Conservation (phyloP, 805 yeast genomes). For the Blastobotrys chiropterorum region DNA sequence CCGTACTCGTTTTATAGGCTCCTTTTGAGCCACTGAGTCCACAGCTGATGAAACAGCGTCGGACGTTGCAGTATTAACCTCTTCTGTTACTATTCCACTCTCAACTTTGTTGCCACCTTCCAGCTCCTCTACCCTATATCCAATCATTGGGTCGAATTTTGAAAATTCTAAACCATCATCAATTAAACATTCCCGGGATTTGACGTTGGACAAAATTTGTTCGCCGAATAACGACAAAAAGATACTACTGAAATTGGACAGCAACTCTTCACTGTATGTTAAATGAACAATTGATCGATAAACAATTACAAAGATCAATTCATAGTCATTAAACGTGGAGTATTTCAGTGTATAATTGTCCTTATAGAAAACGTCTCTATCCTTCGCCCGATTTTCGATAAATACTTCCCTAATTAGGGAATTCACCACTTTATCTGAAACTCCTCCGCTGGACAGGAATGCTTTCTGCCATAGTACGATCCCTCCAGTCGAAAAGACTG, state of each 20-base stretch:
- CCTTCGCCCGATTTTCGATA: conserved; percentile 32
- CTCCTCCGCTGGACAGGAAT: conserved; percentile 27
- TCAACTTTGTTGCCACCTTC: neutral
- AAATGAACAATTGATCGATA: conserved; percentile 32
- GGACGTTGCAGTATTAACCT: neutral
- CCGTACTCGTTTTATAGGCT: neutral
- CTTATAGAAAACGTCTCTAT: conserved; percentile 25
- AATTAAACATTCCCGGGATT: conserved; percentile 1
- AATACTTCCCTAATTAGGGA: conserved; percentile 44
- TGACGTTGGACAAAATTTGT: conserved; percentile 14
- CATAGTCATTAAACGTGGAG: conserved; percentile 37
- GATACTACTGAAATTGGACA: conserved; percentile 29
- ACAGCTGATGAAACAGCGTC: neutral
- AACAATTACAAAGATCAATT: conserved; percentile 35
- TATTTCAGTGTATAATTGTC: conserved; percentile 44
- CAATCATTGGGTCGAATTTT: conserved; percentile 28
- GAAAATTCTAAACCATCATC: conserved; percentile 1
- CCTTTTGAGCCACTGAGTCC: neutral
- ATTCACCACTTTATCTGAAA: conserved; percentile 39
- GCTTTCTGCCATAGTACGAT: conserved; percentile 45
- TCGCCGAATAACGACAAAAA: conserved; percentile 26
- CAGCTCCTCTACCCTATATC: conserved; percentile 6
- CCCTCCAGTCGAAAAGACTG: conserved; percentile 48
- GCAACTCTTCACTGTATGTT: conserved; percentile 29
- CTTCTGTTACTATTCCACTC: neutral